phyloP scores from a whole-genome alignment of 2,329 filamentous ascomycete species.

The Juglanconis sp. region DNA sequence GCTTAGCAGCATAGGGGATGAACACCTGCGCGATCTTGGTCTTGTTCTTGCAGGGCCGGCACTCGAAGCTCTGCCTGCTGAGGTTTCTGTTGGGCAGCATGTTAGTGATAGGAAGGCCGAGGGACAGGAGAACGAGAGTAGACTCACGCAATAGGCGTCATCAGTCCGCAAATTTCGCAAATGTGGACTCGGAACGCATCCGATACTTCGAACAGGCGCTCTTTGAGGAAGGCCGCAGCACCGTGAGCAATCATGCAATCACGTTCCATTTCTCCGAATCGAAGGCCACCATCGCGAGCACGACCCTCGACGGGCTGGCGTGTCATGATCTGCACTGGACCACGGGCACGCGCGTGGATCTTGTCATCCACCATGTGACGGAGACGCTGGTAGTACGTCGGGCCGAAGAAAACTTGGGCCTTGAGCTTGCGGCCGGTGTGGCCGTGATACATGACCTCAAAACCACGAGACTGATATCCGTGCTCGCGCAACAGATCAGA shows the following conservation, averaged over 20 bases:
- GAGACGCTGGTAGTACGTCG: constrained; percentile 97
- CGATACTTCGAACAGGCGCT: constrained; percentile 93
- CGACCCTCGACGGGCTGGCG: constrained; percentile 97
- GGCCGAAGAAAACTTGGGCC: constrained; percentile 93
- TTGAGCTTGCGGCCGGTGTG: constrained; percentile 93
- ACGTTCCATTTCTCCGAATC: constrained; percentile 99
- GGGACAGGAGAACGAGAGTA: not conserved
- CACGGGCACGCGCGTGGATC: constrained; percentile 97
- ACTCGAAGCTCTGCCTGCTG: constrained; percentile 94
- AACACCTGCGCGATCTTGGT: constrained; percentile 97
- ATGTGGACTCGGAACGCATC: constrained; percentile 98
- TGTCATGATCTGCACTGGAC: constrained; percentile 95
- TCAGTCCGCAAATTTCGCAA: constrained; percentile 96
- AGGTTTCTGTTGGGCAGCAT: constrained; percentile 62
- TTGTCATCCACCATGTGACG: constrained; percentile 99
- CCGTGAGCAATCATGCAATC: constrained; percentile 99
- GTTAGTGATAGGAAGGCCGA: constrained; percentile 30
- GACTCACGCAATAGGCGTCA: constrained; percentile 98
- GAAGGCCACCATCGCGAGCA: constrained; percentile 93
- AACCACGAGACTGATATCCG: constrained; percentile 94
- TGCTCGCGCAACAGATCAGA: constrained; percentile 82
- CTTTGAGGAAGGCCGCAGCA: constrained; percentile 93
- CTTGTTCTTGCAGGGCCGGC: constrained; percentile 97
- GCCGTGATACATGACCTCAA: constrained; percentile 98
- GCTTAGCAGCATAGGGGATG: constrained; percentile 95